Base-by-base conservation (phyloP, 441 rosid species). In the Isatis lusitanica region DNA sequence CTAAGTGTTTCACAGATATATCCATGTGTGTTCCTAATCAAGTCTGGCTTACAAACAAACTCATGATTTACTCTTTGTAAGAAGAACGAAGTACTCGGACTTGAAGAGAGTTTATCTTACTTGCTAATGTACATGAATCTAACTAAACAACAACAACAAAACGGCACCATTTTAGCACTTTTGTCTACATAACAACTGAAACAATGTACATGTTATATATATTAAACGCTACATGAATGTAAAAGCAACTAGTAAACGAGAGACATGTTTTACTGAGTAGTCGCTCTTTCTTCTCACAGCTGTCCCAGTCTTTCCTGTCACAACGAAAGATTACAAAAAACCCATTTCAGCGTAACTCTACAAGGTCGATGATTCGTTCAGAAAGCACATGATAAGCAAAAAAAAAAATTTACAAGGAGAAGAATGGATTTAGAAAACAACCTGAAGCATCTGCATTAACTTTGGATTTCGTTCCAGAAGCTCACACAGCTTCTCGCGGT, bases 401-500 rank as follows among this genome's bases (percentile, higher is more conserved):
- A 21, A 15, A 16, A 18, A 60, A 18, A 60, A 30, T 10, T 40
- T 9, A 17, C 2, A 17, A 18, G 42, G 64, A 59, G 26, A 66
- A 40, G 12, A 52, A 52, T 30, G 31, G 47, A 38, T 44, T 36
- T 17, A 17, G 62, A 47, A 26, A 44, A 18, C 17, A 77, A 93
- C 99, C 99, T 95, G 98, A 79, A 93, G 97, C 99, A 95, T 91
- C 86, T 91, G 95, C 97, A 93, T 90, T 74, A 95, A 48, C 75
- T 90, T 95, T 13, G 99, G 99, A 80, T 95, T 90, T 76, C 90
- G 94, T 86, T 93, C 97, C 90, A 95, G 73, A 77, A 95, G 94
- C 83, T 95, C 90, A 87, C 97, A 91, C 16, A 93, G 95, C 83
- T 93, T 91, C 42, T 95, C 95, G 33, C 90, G 87, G 85, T 95